Base-by-base conservation (phyloP, 2,329 filamentous ascomycete species). In the Daldinia sp. region DNA sequence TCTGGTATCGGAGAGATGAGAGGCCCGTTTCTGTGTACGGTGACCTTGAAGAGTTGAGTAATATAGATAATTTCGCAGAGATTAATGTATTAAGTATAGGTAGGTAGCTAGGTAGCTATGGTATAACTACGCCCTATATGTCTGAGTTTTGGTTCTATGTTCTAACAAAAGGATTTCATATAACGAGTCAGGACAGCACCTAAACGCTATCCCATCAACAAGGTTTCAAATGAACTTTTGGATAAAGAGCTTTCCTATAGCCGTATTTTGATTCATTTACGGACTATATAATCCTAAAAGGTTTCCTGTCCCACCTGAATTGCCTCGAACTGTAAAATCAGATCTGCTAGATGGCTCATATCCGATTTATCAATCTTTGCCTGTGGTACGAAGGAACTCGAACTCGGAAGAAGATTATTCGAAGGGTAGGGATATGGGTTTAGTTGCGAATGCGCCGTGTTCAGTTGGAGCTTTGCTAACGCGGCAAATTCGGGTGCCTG, bases 401-500 rank as follows among this genome's bases (percentile, higher is more conserved):
- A 27, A 19, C 10, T 7, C 2, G 21, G 25, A 17, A 47, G 43
- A 7, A 9, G 9, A 15, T 4, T 29, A 23, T 10, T 1, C 3
- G 43, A 17, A 3, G 21, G 13, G 29, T 29, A 15, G 21, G 43
- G 23, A 17, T 4, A 17, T 15, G 23, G 43, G 19, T 47, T 47
- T 11, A 29, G 2, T 5, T 10, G 13, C 23, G 43, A 47, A 6
- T 47, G 9, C 3, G 23, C 23, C 1, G 25, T 29, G 23, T 47
- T 47, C 7, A 47, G n/a, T 27, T 47, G 23, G 7, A 47, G 43
- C 10, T 17, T 29, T 47, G 43, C 43, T 23, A 47, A 19, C 13
- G 43, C 43, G 19, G 43, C 43, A n/a, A 47, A 47, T 29, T 47
- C 43, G 21, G 43, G 43, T 9, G 43, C 43, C 23, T 47, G 43